Evolutionary conservation across 140 eudicot species (phyloP), one percentile per base, ranked within the genome.

Genomic region (Erigeron philadelphicus): DNA sequence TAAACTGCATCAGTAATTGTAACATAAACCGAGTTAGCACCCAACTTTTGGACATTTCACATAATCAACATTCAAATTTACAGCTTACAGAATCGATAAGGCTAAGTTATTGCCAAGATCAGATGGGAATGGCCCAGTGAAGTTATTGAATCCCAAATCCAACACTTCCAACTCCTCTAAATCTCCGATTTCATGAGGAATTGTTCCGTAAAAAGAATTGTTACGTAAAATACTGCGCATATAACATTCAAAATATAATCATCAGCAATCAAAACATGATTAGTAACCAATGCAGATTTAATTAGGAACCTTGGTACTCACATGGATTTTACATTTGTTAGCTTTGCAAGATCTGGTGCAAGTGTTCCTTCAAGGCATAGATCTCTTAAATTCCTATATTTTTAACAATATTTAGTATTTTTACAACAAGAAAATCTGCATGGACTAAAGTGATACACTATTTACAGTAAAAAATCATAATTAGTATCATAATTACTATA

Each of bases 71-170:
- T 8, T 18, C 12, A 11, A 9, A 67, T 78, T 15, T 41, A 7
- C 23, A 11, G 80, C 96, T 82, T 66, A 89, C 95, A 86, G 87
- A 64, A 78, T 82, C 35, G 87, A 81, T 25, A 89, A 72, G 19
- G 90, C 84, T 23, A 73, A 77, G 18, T 86, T 82, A 42, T 82
- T 78, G 75, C 74, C 79, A 49, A 86, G 71, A 73, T 81, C 80
- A 60, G 81, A 63, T 2, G 95, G 78, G 35, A 86, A 58, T 17
- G 79, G 56, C 4, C 88, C 87, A n/a, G 78, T 82, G 53, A 89
- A 84, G 79, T 89, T 82, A 74, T 89, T 89, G 81, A 75, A 62
- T 54, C 90, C 95, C 79, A 89, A 76, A 68, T 89, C 96, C 77
- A 89, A 61, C 48, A 80, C 86, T 80, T 89, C 88, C 21, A 89